Evolutionary conservation across 345 rosid genomes (phyloP).

Genomic region (Trapa incisa): DNA sequence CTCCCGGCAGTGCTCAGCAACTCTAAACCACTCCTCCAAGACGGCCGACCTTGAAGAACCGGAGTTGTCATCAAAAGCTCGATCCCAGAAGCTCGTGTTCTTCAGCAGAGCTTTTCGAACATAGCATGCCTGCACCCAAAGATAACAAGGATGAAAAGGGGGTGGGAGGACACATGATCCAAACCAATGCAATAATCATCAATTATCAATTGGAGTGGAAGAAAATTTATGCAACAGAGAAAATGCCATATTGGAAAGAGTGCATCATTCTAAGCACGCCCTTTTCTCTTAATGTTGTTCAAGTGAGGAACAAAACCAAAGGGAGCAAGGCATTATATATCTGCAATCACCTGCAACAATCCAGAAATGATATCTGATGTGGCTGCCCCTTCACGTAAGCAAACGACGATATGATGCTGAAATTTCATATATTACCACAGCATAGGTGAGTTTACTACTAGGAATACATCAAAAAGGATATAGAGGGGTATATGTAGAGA

Average conservation of each 20-base stretch:
- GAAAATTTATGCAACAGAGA: neutral
- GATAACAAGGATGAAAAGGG: neutral
- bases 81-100: slow-evolving; percentile 20
- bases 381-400: slow-evolving; percentile 43
- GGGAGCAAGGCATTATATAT: neutral
- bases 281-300: neutral
- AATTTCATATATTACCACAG: slow-evolving; percentile 10
- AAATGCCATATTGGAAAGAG: neutral
- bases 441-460: neutral
- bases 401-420: slow-evolving; percentile 39
- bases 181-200: too few relatives aligned
- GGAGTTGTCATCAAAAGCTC: slow-evolving; percentile 1
- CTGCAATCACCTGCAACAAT: slow-evolving; percentile 39
- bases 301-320: neutral
- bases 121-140: slow-evolving; percentile 35
- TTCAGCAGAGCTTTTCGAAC: slow-evolving; percentile 27
- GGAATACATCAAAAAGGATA: neutral
- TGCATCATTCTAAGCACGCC: neutral
- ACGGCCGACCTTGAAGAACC: slow-evolving; percentile 8
- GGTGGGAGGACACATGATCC: neutral
- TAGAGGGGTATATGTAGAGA: neutral
- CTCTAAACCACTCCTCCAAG: slow-evolving; percentile 27
- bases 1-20: slow-evolving; percentile 33
- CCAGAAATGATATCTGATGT: slow-evolving; percentile 35
- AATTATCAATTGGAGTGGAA: neutral